A percentile compares a stretch with the other conserved stretches of the same genome.
Evolutionary conservation across 257 asterid genomes (phyloP).

Genomic region (Sherardia arvensis): DNA sequence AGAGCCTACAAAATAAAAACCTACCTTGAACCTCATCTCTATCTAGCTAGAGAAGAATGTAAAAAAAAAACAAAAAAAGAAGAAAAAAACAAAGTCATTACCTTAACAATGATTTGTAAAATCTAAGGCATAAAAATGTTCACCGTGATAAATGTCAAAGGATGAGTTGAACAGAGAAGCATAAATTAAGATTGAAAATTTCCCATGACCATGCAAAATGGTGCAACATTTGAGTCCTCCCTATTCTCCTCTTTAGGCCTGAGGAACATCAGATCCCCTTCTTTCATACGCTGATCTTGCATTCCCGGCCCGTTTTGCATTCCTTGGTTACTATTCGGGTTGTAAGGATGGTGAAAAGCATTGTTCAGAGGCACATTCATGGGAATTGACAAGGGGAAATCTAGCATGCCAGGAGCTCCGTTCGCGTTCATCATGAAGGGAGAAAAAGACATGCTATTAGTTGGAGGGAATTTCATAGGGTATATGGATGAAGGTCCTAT

Average conservation of each 20-base stretch:
- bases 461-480: slow-evolving; percentile 33
- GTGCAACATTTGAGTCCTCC: slow-evolving; percentile 27
- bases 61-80: background rate
- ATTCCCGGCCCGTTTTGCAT: slow-evolving; percentile 3
- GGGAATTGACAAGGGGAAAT: slow-evolving; percentile 24
- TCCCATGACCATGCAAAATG: slow-evolving; percentile 7
- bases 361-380: slow-evolving; percentile 18
- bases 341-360: slow-evolving; percentile 19
- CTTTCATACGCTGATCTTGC: slow-evolving; percentile 22
- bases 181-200: slow-evolving; percentile 16
- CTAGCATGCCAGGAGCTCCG: slow-evolving; percentile 15
- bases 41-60: background rate
- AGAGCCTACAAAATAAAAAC: background rate
- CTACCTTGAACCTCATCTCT: slow-evolving; percentile 9
- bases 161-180: background rate
- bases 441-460: slow-evolving; percentile 18
- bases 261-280: slow-evolving; percentile 19
- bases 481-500: slow-evolving; percentile 33
- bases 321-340: slow-evolving; percentile 15
- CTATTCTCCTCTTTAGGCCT: slow-evolving; percentile 48
- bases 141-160: background rate
- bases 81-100: background rate
- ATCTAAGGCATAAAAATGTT: background rate
- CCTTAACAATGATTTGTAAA: background rate
- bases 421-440: slow-evolving; percentile 21